These are phyloP conservation scores for Phalaenopsis hybrid DNA, from an alignment of 116 monocot species.

Conservation along the genomic window DNA sequence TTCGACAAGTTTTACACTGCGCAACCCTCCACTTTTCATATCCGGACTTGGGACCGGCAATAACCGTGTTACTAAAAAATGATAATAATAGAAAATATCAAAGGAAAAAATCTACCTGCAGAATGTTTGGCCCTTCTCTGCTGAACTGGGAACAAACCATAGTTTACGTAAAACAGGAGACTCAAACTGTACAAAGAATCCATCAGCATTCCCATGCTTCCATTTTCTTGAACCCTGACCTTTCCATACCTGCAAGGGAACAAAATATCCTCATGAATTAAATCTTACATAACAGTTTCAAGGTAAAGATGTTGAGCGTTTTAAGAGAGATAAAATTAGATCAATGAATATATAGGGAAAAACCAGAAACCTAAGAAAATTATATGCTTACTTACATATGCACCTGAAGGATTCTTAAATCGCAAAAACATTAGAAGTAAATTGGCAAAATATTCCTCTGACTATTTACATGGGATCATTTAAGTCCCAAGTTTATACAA, in stretches of 20 bases:
- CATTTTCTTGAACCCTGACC: conserved; percentile 97
- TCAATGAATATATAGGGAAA: no score
- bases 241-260: conserved; percentile 77
- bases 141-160: conserved; percentile 88
- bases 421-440: neutral
- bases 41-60: no score
- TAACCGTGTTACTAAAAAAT: neutral
- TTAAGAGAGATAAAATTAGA: no score
- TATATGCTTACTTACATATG: no score
- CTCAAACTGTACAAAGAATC: conserved; percentile 98
- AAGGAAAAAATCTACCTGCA: conserved; percentile 48
- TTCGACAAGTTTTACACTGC: no score
- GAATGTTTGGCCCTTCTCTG: conserved; percentile 61
- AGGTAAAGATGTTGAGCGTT: no score
- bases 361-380: no score
- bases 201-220: conserved; percentile 81
- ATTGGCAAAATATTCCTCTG: no score
- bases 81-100: neutral
- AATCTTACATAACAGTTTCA: neutral
- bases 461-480: no score
- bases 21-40: no score
- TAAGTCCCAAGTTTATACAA: no score
- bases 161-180: conserved; percentile 61
- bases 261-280: neutral
- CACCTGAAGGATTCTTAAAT: neutral